These are phyloP conservation scores for Citrus trifoliata DNA, from an alignment of 345 rosid genomes.

Conservation along the genomic window DNA sequence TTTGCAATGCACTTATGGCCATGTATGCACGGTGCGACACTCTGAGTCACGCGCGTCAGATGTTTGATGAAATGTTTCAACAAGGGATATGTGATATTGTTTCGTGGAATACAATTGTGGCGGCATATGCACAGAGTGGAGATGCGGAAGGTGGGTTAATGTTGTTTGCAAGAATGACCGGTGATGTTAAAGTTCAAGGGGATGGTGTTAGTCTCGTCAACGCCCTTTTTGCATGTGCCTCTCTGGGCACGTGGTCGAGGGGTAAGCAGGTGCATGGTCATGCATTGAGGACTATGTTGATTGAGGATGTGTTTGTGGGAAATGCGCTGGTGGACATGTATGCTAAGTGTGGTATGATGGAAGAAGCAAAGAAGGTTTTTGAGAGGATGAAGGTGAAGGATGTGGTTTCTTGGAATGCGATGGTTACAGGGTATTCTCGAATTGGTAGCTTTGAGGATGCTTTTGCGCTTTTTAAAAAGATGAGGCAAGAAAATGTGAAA, in stretches of 20 bases:
- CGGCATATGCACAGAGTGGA: constrained; percentile 49
- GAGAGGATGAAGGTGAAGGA: constrained; percentile 55
- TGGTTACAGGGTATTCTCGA: constrained; percentile 86
- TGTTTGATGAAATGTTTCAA: constrained; percentile 64
- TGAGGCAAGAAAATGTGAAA: constrained; percentile 54
- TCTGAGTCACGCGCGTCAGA: constrained; percentile 47
- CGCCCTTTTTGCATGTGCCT: constrained; percentile 64
- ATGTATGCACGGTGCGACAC: constrained; percentile 64
- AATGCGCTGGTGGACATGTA: constrained; percentile 83
- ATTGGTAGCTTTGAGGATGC: constrained; percentile 65
- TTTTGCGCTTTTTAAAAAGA: constrained; percentile 50
- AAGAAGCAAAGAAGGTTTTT: constrained; percentile 56
- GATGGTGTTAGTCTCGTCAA: constrained; percentile 72
- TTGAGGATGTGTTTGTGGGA: constrained; percentile 62
- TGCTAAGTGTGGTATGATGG: constrained; percentile 74
- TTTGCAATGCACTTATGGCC: constrained; percentile 58
- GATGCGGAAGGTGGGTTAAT: constrained; percentile 36
- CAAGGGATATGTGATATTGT: constrained; percentile 51
- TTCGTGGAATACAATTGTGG: constrained; percentile 74
- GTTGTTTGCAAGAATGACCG: constrained; percentile 51
- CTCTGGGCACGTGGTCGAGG: constrained; percentile 27
- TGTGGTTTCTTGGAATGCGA: constrained; percentile 84
- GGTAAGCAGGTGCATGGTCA: constrained; percentile 64
- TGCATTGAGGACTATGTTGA: constrained; percentile 46
- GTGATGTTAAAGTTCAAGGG: constrained; percentile 28